A percentile compares a stretch with the other conserved stretches of the same genome.
These are phyloP conservation scores for Shiraia bambusicola DNA, from an alignment of 2,329 filamentous ascomycete species.

Conservation along the genomic window DNA sequence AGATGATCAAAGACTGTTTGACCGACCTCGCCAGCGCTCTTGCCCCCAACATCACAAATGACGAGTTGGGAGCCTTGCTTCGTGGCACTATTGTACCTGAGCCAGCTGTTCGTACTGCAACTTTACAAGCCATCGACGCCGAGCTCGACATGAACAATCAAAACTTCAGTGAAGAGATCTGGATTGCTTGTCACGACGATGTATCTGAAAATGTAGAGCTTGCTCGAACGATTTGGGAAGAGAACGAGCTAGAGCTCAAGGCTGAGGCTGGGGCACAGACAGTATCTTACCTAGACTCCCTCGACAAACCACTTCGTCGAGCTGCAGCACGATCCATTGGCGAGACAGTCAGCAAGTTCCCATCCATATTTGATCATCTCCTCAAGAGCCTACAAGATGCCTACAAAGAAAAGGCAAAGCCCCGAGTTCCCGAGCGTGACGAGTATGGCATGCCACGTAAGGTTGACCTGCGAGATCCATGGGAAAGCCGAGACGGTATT, in stretches of 20 bases:
- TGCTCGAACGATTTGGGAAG: conserved; percentile 89
- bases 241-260: conserved; percentile 75
- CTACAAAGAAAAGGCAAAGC: conserved; percentile 79
- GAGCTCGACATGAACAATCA: conserved; percentile 91
- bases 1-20: conserved; percentile 89
- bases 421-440: conserved; percentile 79
- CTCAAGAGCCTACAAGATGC: conserved; percentile 66
- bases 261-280: conserved; percentile 66
- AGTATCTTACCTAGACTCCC: conserved; percentile 75
- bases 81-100: conserved; percentile 78
- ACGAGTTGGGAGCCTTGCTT: conserved; percentile 76
- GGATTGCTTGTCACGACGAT: conserved; percentile 90
- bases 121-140: conserved; percentile 84
- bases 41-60: conserved; percentile 72
- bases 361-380: conserved; percentile 61
- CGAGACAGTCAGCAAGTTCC: conserved; percentile 66
- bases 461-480: conserved; percentile 81
- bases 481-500: conserved; percentile 88
- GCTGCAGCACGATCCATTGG: conserved; percentile 81
- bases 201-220: conserved; percentile 82
- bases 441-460: conserved; percentile 94
- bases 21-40: conserved; percentile 82
- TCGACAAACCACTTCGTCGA: conserved; percentile 78
- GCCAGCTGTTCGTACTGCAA: conserved; percentile 75
- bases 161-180: conserved; percentile 85